Evolutionary conservation across 345 rosid species (phyloP).

Genomic region (Pistacia atlantica): DNA sequence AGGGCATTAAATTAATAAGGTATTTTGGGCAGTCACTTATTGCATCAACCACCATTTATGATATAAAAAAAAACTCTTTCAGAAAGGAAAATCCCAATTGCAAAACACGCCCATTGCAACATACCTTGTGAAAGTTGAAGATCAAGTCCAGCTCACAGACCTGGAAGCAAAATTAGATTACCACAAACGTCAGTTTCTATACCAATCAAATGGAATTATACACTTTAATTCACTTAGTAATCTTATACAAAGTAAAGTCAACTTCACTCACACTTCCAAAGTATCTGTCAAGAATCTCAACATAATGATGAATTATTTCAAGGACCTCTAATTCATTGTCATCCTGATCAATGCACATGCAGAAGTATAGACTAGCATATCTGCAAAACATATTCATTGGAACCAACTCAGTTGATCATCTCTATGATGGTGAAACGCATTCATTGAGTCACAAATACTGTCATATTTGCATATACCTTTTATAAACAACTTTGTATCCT

Average conservation of each 20-base stretch:
- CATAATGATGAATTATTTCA: conserved; percentile 90
- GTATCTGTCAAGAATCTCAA: conserved; percentile 91
- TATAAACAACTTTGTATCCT: conserved; percentile 89
- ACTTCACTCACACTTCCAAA: conserved; percentile 89
- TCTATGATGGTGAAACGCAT: background rate
- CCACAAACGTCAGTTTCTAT: background rate
- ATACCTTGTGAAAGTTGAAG: conserved; percentile 94
- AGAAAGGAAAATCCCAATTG: background rate
- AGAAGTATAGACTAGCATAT: conserved; percentile 97
- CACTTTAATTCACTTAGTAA: background rate
- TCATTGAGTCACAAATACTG: background rate
- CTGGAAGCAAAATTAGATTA: conserved; percentile 34
- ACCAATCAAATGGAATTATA: background rate
- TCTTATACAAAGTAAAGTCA: background rate
- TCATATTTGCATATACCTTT: conserved; percentile 44
- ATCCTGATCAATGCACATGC: conserved; percentile 94
- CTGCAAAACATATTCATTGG: conserved; percentile 37
- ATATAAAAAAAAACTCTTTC: background rate
- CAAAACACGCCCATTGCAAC: conserved; percentile 10
- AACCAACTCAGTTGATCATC: conserved; percentile 8
- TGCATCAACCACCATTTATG: conserved; percentile 1
- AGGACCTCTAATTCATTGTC: conserved; percentile 92
- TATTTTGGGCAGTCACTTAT: background rate
- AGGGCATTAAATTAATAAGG: background rate
- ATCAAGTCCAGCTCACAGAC: conserved; percentile 97